Percentiles rank a stretch among this genome's conserved stretches.
Evolutionary conservation across 495 filamentous ascomycete species (phyloP).

Genomic region (Penicillium antarcticum): DNA sequence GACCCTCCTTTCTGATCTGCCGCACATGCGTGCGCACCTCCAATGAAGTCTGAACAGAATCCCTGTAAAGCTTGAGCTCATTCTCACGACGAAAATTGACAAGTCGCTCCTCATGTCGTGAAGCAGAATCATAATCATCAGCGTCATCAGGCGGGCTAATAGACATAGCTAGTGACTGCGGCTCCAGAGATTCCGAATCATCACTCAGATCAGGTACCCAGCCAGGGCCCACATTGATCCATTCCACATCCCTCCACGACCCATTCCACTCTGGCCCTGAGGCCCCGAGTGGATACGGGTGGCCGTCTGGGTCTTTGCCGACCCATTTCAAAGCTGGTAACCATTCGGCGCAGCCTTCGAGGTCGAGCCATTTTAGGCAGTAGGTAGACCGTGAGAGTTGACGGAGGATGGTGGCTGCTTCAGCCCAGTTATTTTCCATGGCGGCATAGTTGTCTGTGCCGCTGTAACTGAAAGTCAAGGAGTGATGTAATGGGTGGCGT

Average conservation of each 20-base stretch:
- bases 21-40: constrained; percentile 28
- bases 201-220: constrained; percentile 29
- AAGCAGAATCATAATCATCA: constrained; percentile 3
- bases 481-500: constrained; percentile 32
- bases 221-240: constrained; percentile 49
- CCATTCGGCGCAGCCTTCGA: constrained; percentile 78
- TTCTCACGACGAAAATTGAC: constrained; percentile 24
- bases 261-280: constrained; percentile 49
- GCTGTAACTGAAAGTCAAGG: constrained; percentile 45
- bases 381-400: constrained; percentile 64
- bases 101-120: constrained; percentile 22
- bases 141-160: background rate
- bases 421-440: constrained; percentile 65
- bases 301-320: constrained; percentile 27
- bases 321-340: constrained; percentile 55
- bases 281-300: constrained; percentile 15
- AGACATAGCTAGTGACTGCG: too few species aligned
- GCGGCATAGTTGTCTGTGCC: constrained; percentile 63
- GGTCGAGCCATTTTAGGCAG: constrained; percentile 72
- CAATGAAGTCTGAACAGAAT: constrained; percentile 18
- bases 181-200: too few species aligned
- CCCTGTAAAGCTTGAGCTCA: constrained; percentile 22
- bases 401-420: constrained; percentile 66
- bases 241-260: constrained; percentile 48
- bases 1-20: constrained; percentile 21